A percentile compares a stretch with the other conserved stretches of the same genome.
Conservation (phyloP, 1,284 basidiomycete species). For the Phlebopus sp. region DNA sequence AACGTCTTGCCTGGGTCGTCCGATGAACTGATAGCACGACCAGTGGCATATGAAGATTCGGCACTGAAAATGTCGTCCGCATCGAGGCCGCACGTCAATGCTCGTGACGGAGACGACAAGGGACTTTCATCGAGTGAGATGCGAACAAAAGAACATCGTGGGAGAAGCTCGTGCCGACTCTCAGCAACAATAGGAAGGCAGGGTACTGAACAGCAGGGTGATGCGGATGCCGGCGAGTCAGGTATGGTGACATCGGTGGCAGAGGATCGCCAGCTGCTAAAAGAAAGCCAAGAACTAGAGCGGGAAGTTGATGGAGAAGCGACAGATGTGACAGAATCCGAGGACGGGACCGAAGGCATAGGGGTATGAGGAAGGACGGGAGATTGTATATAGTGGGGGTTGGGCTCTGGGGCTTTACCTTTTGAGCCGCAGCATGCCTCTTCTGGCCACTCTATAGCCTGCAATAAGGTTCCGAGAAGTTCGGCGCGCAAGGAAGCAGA, state of each 20-base stretch:
- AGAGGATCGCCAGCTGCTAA: constrained; percentile 45
- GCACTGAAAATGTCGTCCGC: background rate
- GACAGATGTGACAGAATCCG: constrained; percentile 28
- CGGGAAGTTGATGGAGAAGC: constrained; percentile 40
- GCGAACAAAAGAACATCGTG: constrained; percentile 27
- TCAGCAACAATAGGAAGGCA: constrained; percentile 28
- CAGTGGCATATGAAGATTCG: background rate
- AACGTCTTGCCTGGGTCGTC: constrained; percentile 15
- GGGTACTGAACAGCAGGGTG: constrained; percentile 25
- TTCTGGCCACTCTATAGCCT: constrained; percentile 41
- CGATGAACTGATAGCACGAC: constrained; percentile 5
- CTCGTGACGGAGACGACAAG: constrained; percentile 19
- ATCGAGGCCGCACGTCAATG: constrained; percentile 1
- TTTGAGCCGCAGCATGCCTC: constrained; percentile 33
- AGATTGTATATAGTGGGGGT: constrained; percentile 10
- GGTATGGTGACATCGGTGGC: constrained; percentile 40
- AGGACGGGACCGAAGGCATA: constrained; percentile 28
- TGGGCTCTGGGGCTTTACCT: constrained; percentile 32
- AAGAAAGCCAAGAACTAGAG: constrained; percentile 56
- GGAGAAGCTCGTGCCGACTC: constrained; percentile 20
- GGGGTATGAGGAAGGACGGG: constrained; percentile 34
- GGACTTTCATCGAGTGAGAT: constrained; percentile 28
- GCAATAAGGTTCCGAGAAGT: constrained; percentile 49
- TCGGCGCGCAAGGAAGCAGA: constrained; percentile 32
- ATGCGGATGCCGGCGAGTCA: constrained; percentile 28